Percentiles rank a stretch among this genome's conserved stretches.
Evolutionary conservation across 345 rosid species (phyloP).

Genomic region (Pistacia atlantica): DNA sequence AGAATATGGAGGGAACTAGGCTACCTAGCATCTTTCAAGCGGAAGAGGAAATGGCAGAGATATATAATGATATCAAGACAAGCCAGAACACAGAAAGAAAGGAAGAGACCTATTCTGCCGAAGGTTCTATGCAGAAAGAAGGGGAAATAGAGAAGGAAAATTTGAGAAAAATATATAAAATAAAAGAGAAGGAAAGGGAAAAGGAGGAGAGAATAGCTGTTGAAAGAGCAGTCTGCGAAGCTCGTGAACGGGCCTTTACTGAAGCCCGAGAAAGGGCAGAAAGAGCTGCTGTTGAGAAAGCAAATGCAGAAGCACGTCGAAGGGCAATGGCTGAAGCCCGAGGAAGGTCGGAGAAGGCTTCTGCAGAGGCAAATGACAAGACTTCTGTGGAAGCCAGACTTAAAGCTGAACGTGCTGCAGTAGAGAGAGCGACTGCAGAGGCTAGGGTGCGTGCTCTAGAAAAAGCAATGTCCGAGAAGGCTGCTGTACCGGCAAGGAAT

Average conservation of each 20-base stretch:
- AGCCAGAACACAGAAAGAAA: constrained; percentile 31
- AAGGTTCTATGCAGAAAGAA: constrained; percentile 42
- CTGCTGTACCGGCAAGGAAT: constrained; percentile 45
- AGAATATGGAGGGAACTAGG: constrained; percentile 31
- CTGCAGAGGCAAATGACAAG: constrained; percentile 51
- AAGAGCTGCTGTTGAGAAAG: constrained; percentile 72
- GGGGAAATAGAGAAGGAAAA: constrained; percentile 39
- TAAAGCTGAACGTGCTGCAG: constrained; percentile 90
- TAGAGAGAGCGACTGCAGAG: constrained; percentile 90
- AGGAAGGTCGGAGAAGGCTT: constrained; percentile 55
- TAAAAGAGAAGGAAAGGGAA: constrained; percentile 55
- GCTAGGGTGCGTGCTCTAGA: constrained; percentile 91
- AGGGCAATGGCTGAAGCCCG: constrained; percentile 54
- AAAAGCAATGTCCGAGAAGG: constrained; percentile 71
- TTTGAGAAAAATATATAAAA: constrained; percentile 47
- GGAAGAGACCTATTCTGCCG: constrained; percentile 38
- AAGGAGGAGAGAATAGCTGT: constrained; percentile 78
- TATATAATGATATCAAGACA: constrained; percentile 27
- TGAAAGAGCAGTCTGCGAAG: constrained; percentile 93
- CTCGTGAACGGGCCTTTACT: constrained; percentile 90
- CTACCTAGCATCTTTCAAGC: constrained; percentile 34
- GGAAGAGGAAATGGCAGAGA: constrained; percentile 33
- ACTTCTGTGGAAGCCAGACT: constrained; percentile 66
- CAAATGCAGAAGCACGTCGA: constrained; percentile 59
- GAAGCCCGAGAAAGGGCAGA: constrained; percentile 75